These are phyloP conservation scores for Triticum timopheevii DNA, from an alignment of 176 grass and related monocot genomes.

Conservation along the genomic window DNA sequence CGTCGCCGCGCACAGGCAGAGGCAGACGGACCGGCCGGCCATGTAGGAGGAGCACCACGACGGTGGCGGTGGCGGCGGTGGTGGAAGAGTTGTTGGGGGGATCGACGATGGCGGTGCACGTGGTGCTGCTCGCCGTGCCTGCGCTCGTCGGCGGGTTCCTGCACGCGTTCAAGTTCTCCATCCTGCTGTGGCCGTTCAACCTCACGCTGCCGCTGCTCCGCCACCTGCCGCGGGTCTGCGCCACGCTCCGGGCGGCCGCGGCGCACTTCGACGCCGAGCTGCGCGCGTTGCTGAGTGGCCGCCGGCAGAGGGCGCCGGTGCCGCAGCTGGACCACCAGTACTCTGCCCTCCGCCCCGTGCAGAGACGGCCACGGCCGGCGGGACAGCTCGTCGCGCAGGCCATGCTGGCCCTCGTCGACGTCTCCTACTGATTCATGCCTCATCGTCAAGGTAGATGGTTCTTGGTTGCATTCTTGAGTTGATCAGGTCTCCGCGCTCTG, in stretches of 20 bases:
- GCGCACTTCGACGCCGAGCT: constrained; percentile 26
- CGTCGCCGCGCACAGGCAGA: background rate
- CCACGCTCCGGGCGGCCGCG: background rate
- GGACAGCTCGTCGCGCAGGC: background rate
- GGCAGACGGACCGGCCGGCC: no score
- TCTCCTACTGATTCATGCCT: background rate
- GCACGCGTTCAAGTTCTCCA: constrained; percentile 36
- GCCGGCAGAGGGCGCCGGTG: background rate
- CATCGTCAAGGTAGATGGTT: background rate
- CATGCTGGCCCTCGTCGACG: background rate
- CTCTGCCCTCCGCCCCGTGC: background rate
- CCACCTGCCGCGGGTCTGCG: constrained; percentile 38
- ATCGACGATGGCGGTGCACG: constrained; percentile 13
- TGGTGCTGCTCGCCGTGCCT: constrained; percentile 5
- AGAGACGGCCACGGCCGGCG: background rate
- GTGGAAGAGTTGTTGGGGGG: background rate
- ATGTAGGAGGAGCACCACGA: background rate
- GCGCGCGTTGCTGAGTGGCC: background rate
- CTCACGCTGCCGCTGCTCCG: constrained; percentile 42
- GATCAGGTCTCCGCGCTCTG: no score
- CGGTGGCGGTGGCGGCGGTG: no score
- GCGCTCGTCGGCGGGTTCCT: constrained; percentile 17
- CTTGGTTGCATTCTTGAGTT: background rate
- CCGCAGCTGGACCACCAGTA: background rate
- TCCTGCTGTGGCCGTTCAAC: constrained; percentile 53